These are phyloP conservation scores for Nakazawaea anatomiae DNA, from an alignment of 805 yeast genomes.

Conservation along the genomic window DNA sequence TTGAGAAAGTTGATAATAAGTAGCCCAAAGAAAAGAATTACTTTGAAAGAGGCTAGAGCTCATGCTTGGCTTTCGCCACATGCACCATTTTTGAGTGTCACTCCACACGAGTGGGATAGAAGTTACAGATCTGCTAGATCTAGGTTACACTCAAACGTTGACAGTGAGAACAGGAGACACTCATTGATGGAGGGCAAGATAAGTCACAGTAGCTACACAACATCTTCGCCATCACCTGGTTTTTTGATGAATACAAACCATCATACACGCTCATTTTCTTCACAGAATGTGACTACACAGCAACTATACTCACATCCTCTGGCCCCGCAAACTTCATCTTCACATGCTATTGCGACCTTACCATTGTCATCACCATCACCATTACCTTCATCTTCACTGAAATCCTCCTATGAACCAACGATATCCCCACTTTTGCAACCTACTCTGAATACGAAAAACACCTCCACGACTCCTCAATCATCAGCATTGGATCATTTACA, in stretches of 20 bases:
- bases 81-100: constrained; percentile 71
- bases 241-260: constrained; percentile 26
- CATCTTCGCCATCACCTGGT: constrained; percentile 31
- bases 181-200: constrained; percentile 31
- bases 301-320: constrained; percentile 47
- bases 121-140: constrained; percentile 37
- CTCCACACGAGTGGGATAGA: constrained; percentile 89
- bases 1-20: constrained; percentile 79
- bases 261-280: constrained; percentile 28
- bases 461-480: neutral
- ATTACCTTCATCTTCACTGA: neutral
- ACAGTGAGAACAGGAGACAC: constrained; percentile 27
- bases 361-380: constrained; percentile 20
- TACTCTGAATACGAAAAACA: too few species aligned
- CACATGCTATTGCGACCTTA: constrained; percentile 48
- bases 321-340: constrained; percentile 65
- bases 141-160: constrained; percentile 13
- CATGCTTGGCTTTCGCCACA: constrained; percentile 92
- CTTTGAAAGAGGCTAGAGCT: constrained; percentile 60
- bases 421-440: neutral
- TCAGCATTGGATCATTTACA: neutral
- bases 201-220: constrained; percentile 19
- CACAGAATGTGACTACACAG: constrained; percentile 28
- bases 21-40: constrained; percentile 74
- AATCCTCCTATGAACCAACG: neutral